Percentiles rank a stretch among this genome's conserved stretches.
phyloP scores from a whole-genome alignment of 208 protist species.

The Leishmania arabica region DNA sequence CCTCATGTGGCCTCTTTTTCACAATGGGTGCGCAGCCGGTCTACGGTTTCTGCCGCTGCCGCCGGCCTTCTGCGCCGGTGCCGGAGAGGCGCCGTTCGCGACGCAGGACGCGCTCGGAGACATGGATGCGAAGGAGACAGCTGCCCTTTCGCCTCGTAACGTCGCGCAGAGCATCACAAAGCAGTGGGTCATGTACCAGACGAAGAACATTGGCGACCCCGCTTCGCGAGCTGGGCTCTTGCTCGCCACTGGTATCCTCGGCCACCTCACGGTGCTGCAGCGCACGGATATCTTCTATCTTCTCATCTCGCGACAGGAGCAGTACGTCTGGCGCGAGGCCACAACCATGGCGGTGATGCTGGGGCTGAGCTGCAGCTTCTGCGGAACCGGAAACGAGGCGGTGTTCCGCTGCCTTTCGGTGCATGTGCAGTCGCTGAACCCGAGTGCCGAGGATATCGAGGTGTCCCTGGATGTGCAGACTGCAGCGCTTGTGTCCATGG shows the following conservation, averaged over 20 bases:
- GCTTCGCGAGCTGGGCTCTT: constrained; percentile 72
- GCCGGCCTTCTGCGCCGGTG: constrained; percentile 3
- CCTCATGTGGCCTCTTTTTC: constrained; percentile 79
- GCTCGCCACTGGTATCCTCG: constrained; percentile 75
- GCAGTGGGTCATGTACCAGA: constrained; percentile 90
- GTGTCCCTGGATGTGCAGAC: constrained; percentile 87
- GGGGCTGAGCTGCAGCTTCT: constrained; percentile 87
- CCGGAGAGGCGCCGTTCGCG: neutral
- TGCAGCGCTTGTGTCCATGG: constrained; percentile 75
- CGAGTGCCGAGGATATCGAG: constrained; percentile 82
- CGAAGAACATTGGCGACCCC: constrained; percentile 58
- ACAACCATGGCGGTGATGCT: constrained; percentile 86
- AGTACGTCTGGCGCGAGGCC: constrained; percentile 70
- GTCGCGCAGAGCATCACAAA: constrained; percentile 54
- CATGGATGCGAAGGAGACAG: neutral
- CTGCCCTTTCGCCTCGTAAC: neutral
- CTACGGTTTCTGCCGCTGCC: constrained; percentile 79
- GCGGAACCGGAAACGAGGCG: constrained; percentile 72
- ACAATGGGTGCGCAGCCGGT: constrained; percentile 86
- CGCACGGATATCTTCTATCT: constrained; percentile 88
- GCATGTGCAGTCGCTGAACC: constrained; percentile 83
- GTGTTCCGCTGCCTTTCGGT: constrained; percentile 88
- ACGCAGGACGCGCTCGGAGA: neutral
- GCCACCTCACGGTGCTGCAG: constrained; percentile 80
- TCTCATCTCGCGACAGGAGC: constrained; percentile 62